A percentile compares a stretch with the other conserved stretches of the same genome.
Evolutionary conservation across 768 basidiomycete species (phyloP).

Genomic region (Amanita phalloides): DNA sequence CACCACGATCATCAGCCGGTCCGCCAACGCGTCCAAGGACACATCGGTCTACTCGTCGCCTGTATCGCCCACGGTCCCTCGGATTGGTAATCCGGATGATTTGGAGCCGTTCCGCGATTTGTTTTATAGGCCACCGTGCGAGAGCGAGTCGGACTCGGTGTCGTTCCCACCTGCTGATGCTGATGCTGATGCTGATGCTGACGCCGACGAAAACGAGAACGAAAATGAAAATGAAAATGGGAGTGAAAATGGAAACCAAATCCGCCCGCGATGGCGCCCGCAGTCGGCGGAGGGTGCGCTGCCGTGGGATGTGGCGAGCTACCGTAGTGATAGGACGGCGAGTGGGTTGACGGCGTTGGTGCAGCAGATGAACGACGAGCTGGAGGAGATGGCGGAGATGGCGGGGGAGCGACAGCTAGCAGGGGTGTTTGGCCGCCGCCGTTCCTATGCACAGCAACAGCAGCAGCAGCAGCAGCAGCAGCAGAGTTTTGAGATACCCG

Average conservation of each 20-base stretch:
- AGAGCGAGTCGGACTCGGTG: slow-evolving; percentile 15
- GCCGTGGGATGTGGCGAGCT: slow-evolving; percentile 24
- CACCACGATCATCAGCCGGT: background rate
- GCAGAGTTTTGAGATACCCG: background rate
- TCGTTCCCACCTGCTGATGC: slow-evolving; percentile 7
- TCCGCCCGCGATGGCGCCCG: too few relatives aligned
- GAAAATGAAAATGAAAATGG: too few relatives aligned
- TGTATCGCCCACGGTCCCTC: slow-evolving; percentile 7
- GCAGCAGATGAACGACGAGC: slow-evolving; percentile 39
- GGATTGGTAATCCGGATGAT: slow-evolving; percentile 50
- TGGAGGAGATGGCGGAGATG: slow-evolving; percentile 31
- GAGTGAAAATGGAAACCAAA: too few relatives aligned
- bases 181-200: too few relatives aligned
- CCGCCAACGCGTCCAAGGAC: background rate
- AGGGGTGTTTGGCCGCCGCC: slow-evolving; percentile 16
- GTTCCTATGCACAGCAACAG: slow-evolving; percentile 14
- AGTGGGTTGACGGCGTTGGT: slow-evolving; percentile 40
- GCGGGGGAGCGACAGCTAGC: slow-evolving; percentile 17
- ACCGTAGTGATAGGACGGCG: slow-evolving; percentile 21
- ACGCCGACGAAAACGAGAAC: too few relatives aligned
- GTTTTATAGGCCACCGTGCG: slow-evolving; percentile 46
- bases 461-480: background rate
- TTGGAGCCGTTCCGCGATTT: slow-evolving; percentile 67
- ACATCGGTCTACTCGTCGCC: background rate
- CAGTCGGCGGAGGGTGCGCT: slow-evolving; percentile 6